Evolutionary conservation across 768 basidiomycete genomes (phyloP), one percentile per base, ranked within the genome.

Genomic region (Russula brevipes): DNA sequence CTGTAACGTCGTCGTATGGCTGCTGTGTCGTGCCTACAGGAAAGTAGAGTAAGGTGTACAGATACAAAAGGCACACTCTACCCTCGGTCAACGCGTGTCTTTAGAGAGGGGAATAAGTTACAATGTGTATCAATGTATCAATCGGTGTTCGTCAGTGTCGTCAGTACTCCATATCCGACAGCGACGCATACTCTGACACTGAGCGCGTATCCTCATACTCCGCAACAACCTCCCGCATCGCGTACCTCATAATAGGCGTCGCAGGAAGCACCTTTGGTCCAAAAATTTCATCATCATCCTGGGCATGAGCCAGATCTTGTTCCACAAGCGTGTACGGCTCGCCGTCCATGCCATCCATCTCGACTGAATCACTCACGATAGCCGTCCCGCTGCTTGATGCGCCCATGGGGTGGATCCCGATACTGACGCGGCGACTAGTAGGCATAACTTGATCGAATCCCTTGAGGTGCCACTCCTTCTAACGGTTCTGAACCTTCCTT

Each of bases 141-240:
- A 10, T 54, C 16, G 31, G 6, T n/a, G n/a, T 42, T 56, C 35
- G 46, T 49, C 10, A 39, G 5, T 39, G 3, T 3, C 44, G 35
- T 16, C 69, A 88, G 68, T 87, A 88, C 66, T 89, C 85, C n/a
- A 87, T 81, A 69, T 90, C 86, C n/a, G 82, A 81, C 51, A 91
- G 75, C 9, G 88, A 90, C 16, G 87, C 89, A 69, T 91, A 91
- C 66, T 91, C 89, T 7, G 87, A 89, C 39, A 85, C 80, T 14
- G 86, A 86, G 70, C 81, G 81, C 63, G 85, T 83, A 66, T 90
- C 87, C 66, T 91, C 85, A 66, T 90, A 92, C 74, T 94, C 91
- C 69, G 84, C 81, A 17, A 94, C 82, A 9, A 93, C 90, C 70
- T 89, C 86, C 55, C 84, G 78, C 89, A 93, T 93, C 52, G 91